Evolutionary conservation across 441 rosid genomes (phyloP), one percentile per base, ranked within the genome.

Genomic region (Aleurites moluccanus): DNA sequence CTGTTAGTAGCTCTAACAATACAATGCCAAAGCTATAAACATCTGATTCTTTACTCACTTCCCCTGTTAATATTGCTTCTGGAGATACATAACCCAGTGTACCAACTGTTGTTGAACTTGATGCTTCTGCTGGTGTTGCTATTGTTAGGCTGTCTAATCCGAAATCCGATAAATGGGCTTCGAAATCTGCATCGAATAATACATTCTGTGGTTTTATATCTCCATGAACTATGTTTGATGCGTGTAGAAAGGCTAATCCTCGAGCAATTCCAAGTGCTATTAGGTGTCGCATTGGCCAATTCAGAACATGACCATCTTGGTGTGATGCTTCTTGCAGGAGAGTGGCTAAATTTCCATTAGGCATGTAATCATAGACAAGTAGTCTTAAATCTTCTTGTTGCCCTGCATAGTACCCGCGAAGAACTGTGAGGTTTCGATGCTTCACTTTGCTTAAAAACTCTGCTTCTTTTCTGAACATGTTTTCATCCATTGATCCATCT

Each of bases 221-320:
- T 9, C 97, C 99, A 8, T 96, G 99, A 67, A 93, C 90, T 80
- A 90, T 83, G 83, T 90, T 86, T 83, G 92, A 88, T 45, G 93
- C 82, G 81, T 96, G 99, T 6, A 96, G 88, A 73, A 96, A 96
- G 4, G 94, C 90, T 21, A 96, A 81, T 16, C 99, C 99, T 0
- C 98, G 91, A 69, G 99, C 96, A 6, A 93, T 88, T 33, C 98
- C 99, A 0, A 96, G 94, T 0, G 97, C 97, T 49, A 96, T 93
- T 35, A 96, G 85, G 79, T 96, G 99, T 28, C 99, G 97, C 99
- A 96, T 96, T 67, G 98, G 99, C 99, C 99, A 96, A 79, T 96
- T 96, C 14, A 96, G 83, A 61, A 96, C 97, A 80, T 96, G 99
- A 3, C 99, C 99, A 73, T 96, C 99, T 77, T 92, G 97, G 80